Base-by-base conservation (phyloP, 345 rosid genomes). In the Euclidium syriacum region DNA sequence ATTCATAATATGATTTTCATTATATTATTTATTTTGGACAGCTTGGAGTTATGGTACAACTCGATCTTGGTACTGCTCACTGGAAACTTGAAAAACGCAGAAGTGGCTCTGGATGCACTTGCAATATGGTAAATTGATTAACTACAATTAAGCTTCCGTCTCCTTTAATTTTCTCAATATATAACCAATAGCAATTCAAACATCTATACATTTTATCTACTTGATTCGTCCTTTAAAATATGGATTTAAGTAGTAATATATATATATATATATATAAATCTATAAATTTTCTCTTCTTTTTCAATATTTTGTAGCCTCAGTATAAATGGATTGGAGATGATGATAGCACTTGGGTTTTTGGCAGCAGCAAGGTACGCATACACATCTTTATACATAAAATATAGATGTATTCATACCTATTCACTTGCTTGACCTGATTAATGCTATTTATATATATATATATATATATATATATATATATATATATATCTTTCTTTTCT, bases 11-110 rank as follows among this genome's bases (percentile, higher is more conserved):
- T n/a, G 19, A 51, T 10, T 7, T 18, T 64, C 6, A 15, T 1
- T 10, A 12, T 15, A 15, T 10, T 10, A 15, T 40, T 43, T 11
- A 22, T 61, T 20, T 12, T 47, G 51, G 49, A 24, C 87, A 85
- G 90, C 59, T 82, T 90, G 38, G 92, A 90, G 78, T 75, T 85
- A 53, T 87, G 97, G 95, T 87, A 90, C 90, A 90, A 77, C 75
- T 76, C 95, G 15, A 65, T 85, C 56, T 72, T 90, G 69, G 65
- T 90, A 48, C 81, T 87, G 33, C 59, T 87, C 34, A 83, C 95
- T 0, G 95, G 97, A 58, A 77, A 78, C 63, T 18, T 90, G 78
- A 52, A 72, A 62, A 79, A 85, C 62, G 92, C 95, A 9, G 80
- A 83, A 66, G 79, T 85, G 69, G 65, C 92, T 60, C 81, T 90